Evolutionary conservation across 257 asterid species (phyloP), one percentile per base, ranked within the genome.

Genomic region (Solanum gandarillasii): DNA sequence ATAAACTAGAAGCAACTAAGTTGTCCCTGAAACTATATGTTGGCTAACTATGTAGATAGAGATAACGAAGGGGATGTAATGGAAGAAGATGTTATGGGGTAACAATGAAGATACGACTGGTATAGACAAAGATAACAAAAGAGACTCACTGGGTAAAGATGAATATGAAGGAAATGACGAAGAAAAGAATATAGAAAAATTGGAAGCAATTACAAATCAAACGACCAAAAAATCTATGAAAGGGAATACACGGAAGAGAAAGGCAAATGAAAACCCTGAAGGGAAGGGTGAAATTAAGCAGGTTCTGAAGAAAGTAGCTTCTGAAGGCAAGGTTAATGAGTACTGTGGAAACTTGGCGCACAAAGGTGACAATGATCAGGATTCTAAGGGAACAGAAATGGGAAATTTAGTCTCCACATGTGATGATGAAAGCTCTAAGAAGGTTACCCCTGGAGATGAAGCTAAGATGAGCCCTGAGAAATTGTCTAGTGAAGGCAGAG

Each of bases 401-500:
- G 52, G 52, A 21, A 74, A 35, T 74, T 35, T 21, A 0, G 83
- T 74, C 31, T 74, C 31, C 52, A 20, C 83, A 74, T 5, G 83
- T 74, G 20, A 74, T 35, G 83, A 75, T 21, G 32, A 39, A 75
- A 11, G 13, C 52, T 88, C 88, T 88, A 91, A 67, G 87, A 87
- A 91, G 58, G 82, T 32, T 25, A 34, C 27, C 67, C 41, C 87
- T 85, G 90, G 88, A 90, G 79, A 87, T 68, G 38, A 88, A 91
- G 71, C 72, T 13, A 87, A 70, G 60, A 91, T 67, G 38, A 83
- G 43, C 71, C 85, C 79, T 46, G 91, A 90, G 90, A 93, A 93
- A 86, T 86, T 79, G 86, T 91, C 89, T 41, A 39, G 91, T 86
- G 83, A 83, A 89, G 91, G 21, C 62, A 83, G 83, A 65, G 90